Percentiles rank a stretch among this genome's conserved stretches.
phyloP scores from a whole-genome alignment of 768 basidiomycete genomes.

The Termitomyces sp. region DNA sequence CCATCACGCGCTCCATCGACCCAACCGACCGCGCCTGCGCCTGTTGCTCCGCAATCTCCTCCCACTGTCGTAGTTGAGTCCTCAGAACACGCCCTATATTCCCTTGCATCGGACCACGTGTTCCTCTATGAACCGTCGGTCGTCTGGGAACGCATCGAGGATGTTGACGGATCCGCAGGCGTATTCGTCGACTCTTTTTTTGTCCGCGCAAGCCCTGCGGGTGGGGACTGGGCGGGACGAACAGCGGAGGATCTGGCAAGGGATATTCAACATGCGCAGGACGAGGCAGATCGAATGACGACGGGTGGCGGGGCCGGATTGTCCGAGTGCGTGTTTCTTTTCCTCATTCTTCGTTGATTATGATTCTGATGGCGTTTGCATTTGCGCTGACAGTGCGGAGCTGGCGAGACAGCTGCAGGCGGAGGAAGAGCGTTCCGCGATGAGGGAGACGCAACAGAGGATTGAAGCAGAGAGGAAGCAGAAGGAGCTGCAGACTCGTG shows the following conservation, averaged over 20 bases:
- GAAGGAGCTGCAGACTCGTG: constrained; percentile 20
- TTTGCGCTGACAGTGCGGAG: constrained; percentile 38
- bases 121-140: constrained; percentile 74
- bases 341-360: not conserved
- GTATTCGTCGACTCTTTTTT: constrained; percentile 78
- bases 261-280: constrained; percentile 33
- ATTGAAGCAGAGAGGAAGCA: constrained; percentile 18
- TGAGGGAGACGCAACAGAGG: constrained; percentile 27
- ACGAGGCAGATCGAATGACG: constrained; percentile 17
- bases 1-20: not conserved
- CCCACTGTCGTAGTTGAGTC: not conserved
- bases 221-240: constrained; percentile 77
- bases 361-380: constrained; percentile 1
- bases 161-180: constrained; percentile 75
- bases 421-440: constrained; percentile 64
- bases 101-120: constrained; percentile 80
- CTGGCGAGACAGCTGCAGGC: constrained; percentile 75
- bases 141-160: constrained; percentile 89
- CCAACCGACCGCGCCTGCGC: not conserved
- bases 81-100: constrained; percentile 50
- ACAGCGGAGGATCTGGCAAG: constrained; percentile 56
- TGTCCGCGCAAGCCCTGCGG: constrained; percentile 53
- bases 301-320: constrained; percentile 22
- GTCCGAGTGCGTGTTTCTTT: constrained; percentile 48
- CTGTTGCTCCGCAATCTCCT: not conserved